Evolutionary conservation across 768 basidiomycete species (phyloP), one percentile per base, ranked within the genome.

Genomic region (Heimioporus sp.): DNA sequence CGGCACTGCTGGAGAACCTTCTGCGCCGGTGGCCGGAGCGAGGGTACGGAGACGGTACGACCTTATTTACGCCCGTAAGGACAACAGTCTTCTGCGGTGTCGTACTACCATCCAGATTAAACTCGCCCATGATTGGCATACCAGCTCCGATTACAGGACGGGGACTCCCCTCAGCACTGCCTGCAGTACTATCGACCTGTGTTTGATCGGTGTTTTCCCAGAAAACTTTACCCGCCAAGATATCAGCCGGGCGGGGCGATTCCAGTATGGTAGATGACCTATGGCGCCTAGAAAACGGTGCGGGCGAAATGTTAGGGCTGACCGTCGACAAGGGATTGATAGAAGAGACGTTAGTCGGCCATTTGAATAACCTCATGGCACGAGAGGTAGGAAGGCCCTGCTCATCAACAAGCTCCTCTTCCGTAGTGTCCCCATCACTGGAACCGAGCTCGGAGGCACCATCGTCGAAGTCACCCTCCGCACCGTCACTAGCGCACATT

Each of bases 381-480:
- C 81, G 82, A n/a, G 81, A 81, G 50, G 88, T 91, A 24, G 84
- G 86, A 7, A 89, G 73, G 49, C 85, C 82, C 53, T 83, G 79
- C 10, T 82, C 79, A 48, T 86, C 87, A n/a, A 91, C 83, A 46
- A 91, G 82, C 54, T 92, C 89, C 55, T 90, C 87, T 63, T 91
- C 90, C 2, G 90, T 91, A 4, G 89, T 89, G 56, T 90, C 86
- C 2, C 88, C 87, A 7, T 82, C 85, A 50, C 73, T 79, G 36
- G 77, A 80, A 42, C 73, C 79, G 51, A 80, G 71, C 51, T 75
- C 74, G 48, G 80, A 73, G 24, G 77, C 75, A 7, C 66, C 76
- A 34, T 78, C 78, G 38, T 75, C 75, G 12, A 59, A 62, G 37
- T 69, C 70, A 48, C 54, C 66, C 43, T 65, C 60, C 19, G 60